Base-by-base conservation (phyloP, 1,284 basidiomycete species). In the Erythrobasidium hasegawianum region DNA sequence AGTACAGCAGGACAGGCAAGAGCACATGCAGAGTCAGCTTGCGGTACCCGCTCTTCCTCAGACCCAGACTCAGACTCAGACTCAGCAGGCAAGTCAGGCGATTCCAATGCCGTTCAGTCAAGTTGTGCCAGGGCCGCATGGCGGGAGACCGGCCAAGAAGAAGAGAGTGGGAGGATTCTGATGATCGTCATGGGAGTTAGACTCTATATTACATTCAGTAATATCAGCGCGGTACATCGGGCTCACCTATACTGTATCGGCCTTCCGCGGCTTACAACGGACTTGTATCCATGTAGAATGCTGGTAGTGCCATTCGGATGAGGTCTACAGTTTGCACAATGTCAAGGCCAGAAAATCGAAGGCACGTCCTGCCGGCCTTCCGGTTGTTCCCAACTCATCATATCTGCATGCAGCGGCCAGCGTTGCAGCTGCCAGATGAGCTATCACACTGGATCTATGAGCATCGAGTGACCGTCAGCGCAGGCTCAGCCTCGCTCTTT, bases 91-190 rank as follows among this genome's bases (percentile, higher is more conserved):
- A n/a, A n/a, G n/a, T n/a, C n/a, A n/a, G n/a, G n/a, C 59, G 27
- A 33, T 45, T 22, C 38, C 45, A 27, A 24, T 47, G 13, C 64
- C 80, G 38, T 87, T 82, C 69, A 89, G 87, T 0, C 89, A 90
- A 74, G 77, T 86, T 2, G 75, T 88, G 8, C 84, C 88, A 2
- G 88, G 88, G 0, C 83, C 81, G 0, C 84, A 84, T 77, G 88
- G 87, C 47, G 87, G 85, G 33, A 81, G 87, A 56, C 81, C 80
- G 24, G 70, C 69, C 16, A 68, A 72, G 43, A 41, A 40, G 80
- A 89, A 87, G 76, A 80, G 88, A 33, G 59, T 87, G 49, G 86
- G 86, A 10, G 88, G 88, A 0, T 90, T 90, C 75, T 90, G 53
- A 68, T 10, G n/a, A 41, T 41, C 10, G 40, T 11, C 40, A 41